Conservation (phyloP, 192 early-diverging fungal species). For the Obelidium mucronatum region DNA sequence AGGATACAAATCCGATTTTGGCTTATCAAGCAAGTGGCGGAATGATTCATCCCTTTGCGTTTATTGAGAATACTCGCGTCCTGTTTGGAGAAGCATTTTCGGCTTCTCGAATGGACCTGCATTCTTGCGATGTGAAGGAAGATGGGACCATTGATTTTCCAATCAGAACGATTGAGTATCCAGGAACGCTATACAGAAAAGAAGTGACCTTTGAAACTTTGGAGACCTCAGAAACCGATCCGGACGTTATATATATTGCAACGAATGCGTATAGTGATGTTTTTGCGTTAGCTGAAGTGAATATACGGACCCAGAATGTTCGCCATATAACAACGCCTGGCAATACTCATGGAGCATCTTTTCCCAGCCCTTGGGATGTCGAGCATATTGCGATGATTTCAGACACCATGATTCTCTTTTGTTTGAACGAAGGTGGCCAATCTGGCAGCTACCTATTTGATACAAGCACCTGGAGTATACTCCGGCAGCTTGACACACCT, state of each 20-base stretch:
- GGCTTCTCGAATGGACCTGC: neutral
- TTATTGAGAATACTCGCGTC: neutral
- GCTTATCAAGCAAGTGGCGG: neutral
- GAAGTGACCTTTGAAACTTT: neutral
- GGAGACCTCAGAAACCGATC: neutral
- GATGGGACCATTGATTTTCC: neutral
- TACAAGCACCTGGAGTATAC: neutral
- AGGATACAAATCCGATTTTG: neutral
- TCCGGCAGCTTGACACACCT: neutral
- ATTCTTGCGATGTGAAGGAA: neutral
- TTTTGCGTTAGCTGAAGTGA: neutral
- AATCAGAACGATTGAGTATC: neutral
- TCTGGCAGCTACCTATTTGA: neutral
- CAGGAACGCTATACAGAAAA: neutral
- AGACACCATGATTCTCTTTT: neutral
- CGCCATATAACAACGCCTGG: slow-evolving; percentile 11
- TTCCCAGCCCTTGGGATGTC: neutral
- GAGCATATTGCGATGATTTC: neutral
- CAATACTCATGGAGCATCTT: neutral
- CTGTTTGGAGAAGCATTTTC: neutral
- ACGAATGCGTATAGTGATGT: neutral
- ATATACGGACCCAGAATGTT: neutral
- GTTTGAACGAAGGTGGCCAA: neutral
- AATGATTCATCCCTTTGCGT: neutral
- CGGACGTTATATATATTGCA: neutral